A percentile compares a stretch with the other conserved stretches of the same genome.
Conservation (phyloP, 2,329 filamentous ascomycete species). For the Alternaria ethzedia region DNA sequence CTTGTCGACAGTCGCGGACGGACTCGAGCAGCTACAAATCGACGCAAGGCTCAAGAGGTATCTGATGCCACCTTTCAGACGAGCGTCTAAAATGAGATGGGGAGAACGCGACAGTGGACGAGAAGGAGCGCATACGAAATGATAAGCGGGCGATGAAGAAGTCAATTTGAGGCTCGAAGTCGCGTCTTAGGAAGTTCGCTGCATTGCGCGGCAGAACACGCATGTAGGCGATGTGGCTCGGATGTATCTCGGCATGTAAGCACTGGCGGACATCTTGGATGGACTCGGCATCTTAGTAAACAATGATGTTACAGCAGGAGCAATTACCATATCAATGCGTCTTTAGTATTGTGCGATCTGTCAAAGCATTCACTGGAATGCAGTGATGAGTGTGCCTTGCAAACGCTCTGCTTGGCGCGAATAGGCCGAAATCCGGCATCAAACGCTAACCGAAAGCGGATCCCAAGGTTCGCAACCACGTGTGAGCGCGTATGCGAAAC, state of each 20-base stretch:
- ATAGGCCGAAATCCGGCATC: not conserved
- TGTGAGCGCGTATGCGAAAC: slow-evolving; percentile 1
- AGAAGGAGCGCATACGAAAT: not conserved
- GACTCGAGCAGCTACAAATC: slow-evolving; percentile 6
- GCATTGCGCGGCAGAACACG: not conserved
- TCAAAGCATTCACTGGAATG: not conserved
- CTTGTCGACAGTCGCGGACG: slow-evolving; percentile 6
- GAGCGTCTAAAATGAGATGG: not conserved
- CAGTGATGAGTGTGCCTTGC: not conserved
- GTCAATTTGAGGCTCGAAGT: not conserved
- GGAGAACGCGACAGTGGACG: not conserved
- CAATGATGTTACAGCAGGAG: not conserved
- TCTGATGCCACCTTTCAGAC: not conserved
- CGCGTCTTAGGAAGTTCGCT: not conserved
- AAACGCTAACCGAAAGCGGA: slow-evolving; percentile 8
- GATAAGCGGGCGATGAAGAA: not conserved
- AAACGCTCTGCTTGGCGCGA: not conserved
- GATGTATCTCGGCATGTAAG: not conserved
- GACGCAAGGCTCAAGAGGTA: not conserved
- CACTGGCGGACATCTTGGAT: not conserved
- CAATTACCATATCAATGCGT: not conserved
- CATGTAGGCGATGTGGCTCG: not conserved
- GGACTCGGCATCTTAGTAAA: not conserved
- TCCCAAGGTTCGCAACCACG: slow-evolving; percentile 2
- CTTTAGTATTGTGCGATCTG: not conserved